Base-by-base conservation (phyloP, 306 rosid species). In the Vicia faba region DNA sequence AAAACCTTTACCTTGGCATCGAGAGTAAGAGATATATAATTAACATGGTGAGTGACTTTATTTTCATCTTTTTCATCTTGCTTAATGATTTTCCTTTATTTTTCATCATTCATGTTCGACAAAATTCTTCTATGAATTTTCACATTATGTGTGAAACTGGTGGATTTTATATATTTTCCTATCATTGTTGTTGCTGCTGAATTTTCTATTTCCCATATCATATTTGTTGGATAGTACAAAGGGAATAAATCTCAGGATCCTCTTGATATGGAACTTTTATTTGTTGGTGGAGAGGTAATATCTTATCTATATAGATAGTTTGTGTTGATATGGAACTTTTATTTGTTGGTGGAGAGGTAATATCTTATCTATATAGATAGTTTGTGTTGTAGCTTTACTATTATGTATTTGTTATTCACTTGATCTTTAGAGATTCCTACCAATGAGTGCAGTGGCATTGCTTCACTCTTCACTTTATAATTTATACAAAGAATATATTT, bases 311-410 rank as follows among this genome's bases (percentile, higher is more conserved):
- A n/a, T n/a, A n/a, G n/a, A n/a, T n/a, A n/a, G n/a, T n/a, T n/a
- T n/a, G n/a, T n/a, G n/a, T 88, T 73, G 98, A 93, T 81, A 66
- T 89, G 56, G 96, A 95, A 61, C 88, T 93, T 75, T 71, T 93
- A 69, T 89, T 93, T 53, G 68, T 93, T 68, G 97, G 98, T 69
- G 70, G 77, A 72, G 87, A 84, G 98, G 98, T 93, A 83, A 77
- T 36, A 60, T 79, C 33, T 23, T 23, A 3, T 70, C 26, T 61
- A 11, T 48, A 11, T 40, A 44, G 68, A 43, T 31, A 6, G 44
- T 41, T 70, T 56, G 5, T 58, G 50, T 63, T 70, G 57, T 68
- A 25, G 49, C 56, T 55, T 77, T 55, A 55, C 12, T 3, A 19
- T 54, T 25, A 14, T 28, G 11, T 39, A n/a, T 43, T 10, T 61